Evolutionary conservation across 768 basidiomycete species (phyloP).

Genomic region (Goffeauzyma gilvescens): DNA sequence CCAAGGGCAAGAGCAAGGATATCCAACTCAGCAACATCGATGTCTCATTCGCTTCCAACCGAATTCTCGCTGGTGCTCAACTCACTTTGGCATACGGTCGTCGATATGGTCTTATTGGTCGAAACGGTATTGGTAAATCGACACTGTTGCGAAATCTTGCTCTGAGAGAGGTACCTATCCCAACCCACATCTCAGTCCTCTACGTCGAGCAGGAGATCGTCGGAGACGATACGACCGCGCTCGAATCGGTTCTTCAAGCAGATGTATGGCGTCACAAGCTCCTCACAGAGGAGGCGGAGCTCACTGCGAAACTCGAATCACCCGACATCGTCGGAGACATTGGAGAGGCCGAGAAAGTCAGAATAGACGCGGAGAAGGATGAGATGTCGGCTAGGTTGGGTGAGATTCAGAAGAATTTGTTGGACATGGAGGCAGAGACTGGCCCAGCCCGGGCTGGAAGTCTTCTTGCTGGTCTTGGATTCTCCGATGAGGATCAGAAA

Average conservation of each 20-base stretch:
- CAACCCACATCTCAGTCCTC: constrained; percentile 83
- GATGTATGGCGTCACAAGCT: constrained; percentile 95
- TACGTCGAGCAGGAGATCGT: constrained; percentile 98
- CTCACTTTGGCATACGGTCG: constrained; percentile 29
- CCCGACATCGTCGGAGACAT: constrained; percentile 41
- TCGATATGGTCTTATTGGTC: constrained; percentile 31
- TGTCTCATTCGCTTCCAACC: constrained; percentile 85
- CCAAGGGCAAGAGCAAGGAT: constrained; percentile 93
- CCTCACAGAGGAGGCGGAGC: constrained; percentile 56
- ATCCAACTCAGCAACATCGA: constrained; percentile 88
- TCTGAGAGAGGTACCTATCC: constrained; percentile 81
- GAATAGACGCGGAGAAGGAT: constrained; percentile 41
- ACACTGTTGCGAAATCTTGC: constrained; percentile 86
- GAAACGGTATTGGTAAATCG: constrained; percentile 73
- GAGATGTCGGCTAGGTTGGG: constrained; percentile 61
- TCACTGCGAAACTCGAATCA: constrained; percentile 54
- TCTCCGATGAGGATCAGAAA: constrained; percentile 69
- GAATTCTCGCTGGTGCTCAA: constrained; percentile 46
- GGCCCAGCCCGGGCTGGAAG: constrained; percentile 86
- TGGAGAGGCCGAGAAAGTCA: constrained; percentile 16
- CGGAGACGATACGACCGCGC: constrained; percentile 78
- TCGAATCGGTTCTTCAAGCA: constrained; percentile 95
- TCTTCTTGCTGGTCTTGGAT: constrained; percentile 79
- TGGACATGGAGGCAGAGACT: constrained; percentile 98
- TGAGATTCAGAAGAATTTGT: constrained; percentile 70